Conservation (phyloP, 2,329 filamentous ascomycete species). For the Sarocladium brachiariae region DNA sequence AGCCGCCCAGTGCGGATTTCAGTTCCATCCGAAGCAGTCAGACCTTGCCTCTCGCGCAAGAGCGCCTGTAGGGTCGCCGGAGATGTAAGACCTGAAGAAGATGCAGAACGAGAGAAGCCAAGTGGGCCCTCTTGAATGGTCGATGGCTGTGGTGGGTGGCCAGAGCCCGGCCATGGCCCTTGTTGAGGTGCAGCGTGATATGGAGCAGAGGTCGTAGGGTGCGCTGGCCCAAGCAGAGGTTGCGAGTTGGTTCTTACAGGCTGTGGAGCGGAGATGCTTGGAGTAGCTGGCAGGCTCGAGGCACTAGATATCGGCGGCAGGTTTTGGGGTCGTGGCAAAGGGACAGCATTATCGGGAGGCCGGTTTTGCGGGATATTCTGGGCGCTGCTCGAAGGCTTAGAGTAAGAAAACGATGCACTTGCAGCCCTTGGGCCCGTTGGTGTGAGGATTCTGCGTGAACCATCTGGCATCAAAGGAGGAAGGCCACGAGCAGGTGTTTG, state of each 20-base stretch:
- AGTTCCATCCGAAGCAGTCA: neutral
- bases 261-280: neutral
- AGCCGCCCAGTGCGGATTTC: neutral
- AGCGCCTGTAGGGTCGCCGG: neutral
- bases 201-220: neutral
- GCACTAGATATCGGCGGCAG: conserved; percentile 5
- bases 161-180: neutral
- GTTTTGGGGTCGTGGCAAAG: neutral
- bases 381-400: neutral
- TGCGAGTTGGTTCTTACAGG: neutral
- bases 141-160: neutral
- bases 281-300: neutral
- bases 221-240: neutral
- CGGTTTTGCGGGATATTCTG: neutral
- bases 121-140: neutral
- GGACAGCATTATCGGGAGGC: neutral
- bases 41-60: neutral
- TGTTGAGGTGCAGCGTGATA: neutral
- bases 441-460: neutral
- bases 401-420: neutral
- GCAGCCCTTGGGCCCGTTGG: conserved; percentile 1
- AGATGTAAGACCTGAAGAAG: neutral
- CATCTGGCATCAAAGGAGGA: neutral
- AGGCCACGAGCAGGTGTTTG: neutral
- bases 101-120: neutral